A percentile compares a stretch with the other conserved stretches of the same genome.
Conservation (phyloP, 129 eudicot genomes). For the Scalesia atractyloides region DNA sequence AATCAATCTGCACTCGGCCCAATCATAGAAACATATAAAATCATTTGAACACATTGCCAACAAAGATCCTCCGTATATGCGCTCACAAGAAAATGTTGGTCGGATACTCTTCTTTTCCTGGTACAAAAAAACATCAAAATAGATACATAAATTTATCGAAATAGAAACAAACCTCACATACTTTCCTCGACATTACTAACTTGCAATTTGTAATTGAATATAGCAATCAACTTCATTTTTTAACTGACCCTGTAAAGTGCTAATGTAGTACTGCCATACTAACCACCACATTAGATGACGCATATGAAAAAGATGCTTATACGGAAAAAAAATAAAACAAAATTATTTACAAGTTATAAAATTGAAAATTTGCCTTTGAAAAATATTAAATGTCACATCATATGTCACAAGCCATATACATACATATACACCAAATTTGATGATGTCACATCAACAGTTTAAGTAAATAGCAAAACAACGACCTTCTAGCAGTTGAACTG, state of each 20-base stretch:
- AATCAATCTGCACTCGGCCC: conserved; percentile 94
- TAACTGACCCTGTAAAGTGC: not conserved
- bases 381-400: not conserved
- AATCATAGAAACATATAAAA: conserved; percentile 90
- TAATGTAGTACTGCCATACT: not conserved
- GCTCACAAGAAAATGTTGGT: conserved; percentile 93
- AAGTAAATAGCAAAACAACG: not conserved
- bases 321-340: not conserved
- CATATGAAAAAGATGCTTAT: not conserved
- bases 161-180: not conserved
- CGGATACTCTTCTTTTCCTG: conserved; percentile 93
- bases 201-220: not conserved
- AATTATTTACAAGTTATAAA: not conserved
- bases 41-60: conserved; percentile 92
- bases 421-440: not conserved
- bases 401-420: not conserved
- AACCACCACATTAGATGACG: not conserved
- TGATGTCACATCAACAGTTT: not conserved
- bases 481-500: not conserved
- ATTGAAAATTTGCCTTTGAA: not conserved
- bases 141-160: not conserved
- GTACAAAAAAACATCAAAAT: conserved; percentile 20
- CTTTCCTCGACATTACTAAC: not conserved
- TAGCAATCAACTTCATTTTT: not conserved
- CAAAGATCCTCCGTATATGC: conserved; percentile 76